phyloP scores from a whole-genome alignment of 306 rosid species.

The Leucaena leucocephala region DNA sequence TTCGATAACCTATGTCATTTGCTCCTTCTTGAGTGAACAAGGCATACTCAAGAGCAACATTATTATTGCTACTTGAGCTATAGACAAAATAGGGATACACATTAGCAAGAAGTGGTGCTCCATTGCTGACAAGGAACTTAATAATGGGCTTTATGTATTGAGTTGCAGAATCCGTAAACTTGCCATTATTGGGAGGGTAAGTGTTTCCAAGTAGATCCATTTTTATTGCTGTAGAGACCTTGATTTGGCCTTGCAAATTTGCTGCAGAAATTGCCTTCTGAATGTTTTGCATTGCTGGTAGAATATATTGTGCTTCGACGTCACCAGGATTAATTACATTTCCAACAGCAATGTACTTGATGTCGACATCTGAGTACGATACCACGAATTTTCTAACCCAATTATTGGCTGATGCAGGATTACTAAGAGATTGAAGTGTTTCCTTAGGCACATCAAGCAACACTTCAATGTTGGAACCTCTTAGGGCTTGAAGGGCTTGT shows the following conservation, averaged over 20 bases:
- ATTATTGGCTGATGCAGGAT: neutral
- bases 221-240: conserved; percentile 60
- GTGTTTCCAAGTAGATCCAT: conserved; percentile 19
- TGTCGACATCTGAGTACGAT: conserved; percentile 43
- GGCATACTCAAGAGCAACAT: conserved; percentile 45
- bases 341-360: conserved; percentile 54
- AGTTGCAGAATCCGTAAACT: conserved; percentile 32
- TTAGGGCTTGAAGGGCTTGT: neutral
- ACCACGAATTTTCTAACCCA: conserved; percentile 28
- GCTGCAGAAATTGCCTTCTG: conserved; percentile 40
- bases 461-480: neutral
- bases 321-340: conserved; percentile 42
- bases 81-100: conserved; percentile 61
- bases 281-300: conserved; percentile 45
- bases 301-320: conserved; percentile 29
- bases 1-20: conserved; percentile 3
- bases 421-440: neutral
- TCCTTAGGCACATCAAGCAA: neutral
- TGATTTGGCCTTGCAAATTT: conserved; percentile 51
- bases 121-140: conserved; percentile 37
- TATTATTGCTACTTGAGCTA: neutral
- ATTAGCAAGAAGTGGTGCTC: conserved; percentile 71
- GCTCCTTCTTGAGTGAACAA: conserved; percentile 45
- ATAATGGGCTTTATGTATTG: conserved; percentile 47
- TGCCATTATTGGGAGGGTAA: conserved; percentile 51